phyloP scores from a whole-genome alignment of 257 asterid species.

The Rehmannia glutinosa region DNA sequence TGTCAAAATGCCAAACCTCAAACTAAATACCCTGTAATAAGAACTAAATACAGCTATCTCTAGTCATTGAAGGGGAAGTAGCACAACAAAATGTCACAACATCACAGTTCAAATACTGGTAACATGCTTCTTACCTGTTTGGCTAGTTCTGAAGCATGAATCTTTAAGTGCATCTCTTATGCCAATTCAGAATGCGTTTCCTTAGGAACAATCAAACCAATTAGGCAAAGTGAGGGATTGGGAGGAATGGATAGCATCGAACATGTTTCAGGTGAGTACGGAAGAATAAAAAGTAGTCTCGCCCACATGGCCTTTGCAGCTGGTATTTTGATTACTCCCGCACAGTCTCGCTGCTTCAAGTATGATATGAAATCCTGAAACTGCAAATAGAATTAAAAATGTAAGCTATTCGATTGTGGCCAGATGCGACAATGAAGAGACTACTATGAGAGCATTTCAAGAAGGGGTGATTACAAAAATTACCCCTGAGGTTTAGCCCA shows the following conservation, averaged over 20 bases:
- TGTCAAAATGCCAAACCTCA: no score
- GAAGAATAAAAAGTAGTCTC: constrained; percentile 76
- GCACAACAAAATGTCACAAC: not conserved
- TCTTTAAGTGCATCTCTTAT: constrained; percentile 16
- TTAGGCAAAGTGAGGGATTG: constrained; percentile 67
- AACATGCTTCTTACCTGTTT: not conserved
- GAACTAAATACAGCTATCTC: not conserved
- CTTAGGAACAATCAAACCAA: constrained; percentile 82
- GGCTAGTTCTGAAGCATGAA: not conserved
- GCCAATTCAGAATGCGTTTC: constrained; percentile 56
- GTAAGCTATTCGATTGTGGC: not conserved
- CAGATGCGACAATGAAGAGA: not conserved
- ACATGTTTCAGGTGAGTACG: constrained; percentile 62
- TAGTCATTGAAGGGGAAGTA: not conserved
- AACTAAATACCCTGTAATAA: no score
- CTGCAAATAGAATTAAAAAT: constrained; percentile 45
- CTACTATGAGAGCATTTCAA: not conserved
- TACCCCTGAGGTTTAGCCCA: no score
- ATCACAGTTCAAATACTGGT: not conserved
- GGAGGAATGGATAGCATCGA: constrained; percentile 68
- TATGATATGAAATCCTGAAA: constrained; percentile 77
- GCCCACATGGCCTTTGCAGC: constrained; percentile 70
- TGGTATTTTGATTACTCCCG: constrained; percentile 90
- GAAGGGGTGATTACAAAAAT: no score
- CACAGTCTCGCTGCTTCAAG: constrained; percentile 95